phyloP scores from a whole-genome alignment of 164 flowering plant species.

The Santalum album region DNA sequence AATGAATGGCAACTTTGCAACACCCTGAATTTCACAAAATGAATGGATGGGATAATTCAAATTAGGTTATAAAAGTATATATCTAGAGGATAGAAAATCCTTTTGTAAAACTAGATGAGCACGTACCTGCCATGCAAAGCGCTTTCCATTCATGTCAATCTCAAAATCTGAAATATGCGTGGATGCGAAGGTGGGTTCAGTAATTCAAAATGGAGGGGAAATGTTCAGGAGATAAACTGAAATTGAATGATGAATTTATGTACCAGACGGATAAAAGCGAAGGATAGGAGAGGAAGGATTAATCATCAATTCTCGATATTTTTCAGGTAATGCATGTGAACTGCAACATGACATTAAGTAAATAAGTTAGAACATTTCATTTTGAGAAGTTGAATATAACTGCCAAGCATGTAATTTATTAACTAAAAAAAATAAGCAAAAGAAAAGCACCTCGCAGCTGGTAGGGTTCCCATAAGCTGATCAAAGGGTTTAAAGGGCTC shows the following conservation, averaged over 20 bases:
- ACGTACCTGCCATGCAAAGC: constrained; percentile 93
- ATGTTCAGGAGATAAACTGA: constrained; percentile 4
- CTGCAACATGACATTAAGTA: constrained; percentile 30
- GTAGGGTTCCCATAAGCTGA: constrained; percentile 95
- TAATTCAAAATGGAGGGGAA: constrained; percentile 1
- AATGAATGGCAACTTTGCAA: constrained; percentile 92
- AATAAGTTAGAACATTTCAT: constrained; percentile 3
- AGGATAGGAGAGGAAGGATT: constrained; percentile 75
- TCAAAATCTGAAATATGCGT: constrained; percentile 57
- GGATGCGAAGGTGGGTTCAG: background rate
- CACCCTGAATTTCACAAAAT: constrained; percentile 49
- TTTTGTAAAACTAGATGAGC: background rate
- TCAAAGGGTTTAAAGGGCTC: constrained; percentile 96
- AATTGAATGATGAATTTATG: constrained; percentile 5
- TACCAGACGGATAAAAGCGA: constrained; percentile 83
- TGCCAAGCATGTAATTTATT: background rate
- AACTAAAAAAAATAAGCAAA: background rate
- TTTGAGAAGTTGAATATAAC: background rate
- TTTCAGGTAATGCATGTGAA: constrained; percentile 72
- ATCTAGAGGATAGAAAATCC: background rate
- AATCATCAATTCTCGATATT: constrained; percentile 72
- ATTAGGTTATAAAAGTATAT: constrained; percentile 5
- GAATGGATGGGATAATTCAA: constrained; percentile 3
- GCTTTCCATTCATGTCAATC: constrained; percentile 97
- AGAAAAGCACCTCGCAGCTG: constrained; percentile 73